Evolutionary conservation across 257 asterid species (phyloP), one percentile per base, ranked within the genome.

Genomic region (Verbena officinalis): DNA sequence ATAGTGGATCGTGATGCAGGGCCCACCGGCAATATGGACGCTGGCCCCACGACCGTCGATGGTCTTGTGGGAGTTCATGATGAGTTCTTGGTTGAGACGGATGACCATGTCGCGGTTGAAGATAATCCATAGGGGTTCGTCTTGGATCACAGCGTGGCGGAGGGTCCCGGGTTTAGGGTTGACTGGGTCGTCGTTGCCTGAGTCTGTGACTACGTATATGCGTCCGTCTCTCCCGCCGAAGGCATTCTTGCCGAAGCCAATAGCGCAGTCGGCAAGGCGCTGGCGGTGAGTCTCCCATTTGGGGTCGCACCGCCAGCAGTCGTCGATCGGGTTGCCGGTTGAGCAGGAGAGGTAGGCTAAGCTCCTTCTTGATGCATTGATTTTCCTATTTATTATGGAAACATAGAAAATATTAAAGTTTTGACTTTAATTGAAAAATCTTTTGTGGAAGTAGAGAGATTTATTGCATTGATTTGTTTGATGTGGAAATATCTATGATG

Each of bases 41-140:
- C 84, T 84, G 2, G 88, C 83, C 1, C 97, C 94, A 1, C 95
- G 82, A 6, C 97, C 97, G 42, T 90, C 97, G 59, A 90, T 83
- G 59, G 95, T 87, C 38, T 90, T 90, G 82, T 58, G 73, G 1
- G 91, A 81, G 74, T 87, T 87, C 72, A 90, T 76, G 8, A 87
- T 77, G 5, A 90, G 88, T 54, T 85, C 88, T 44, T 90, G 79
- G 14, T 67, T 81, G 2, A 90, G 84, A 7, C 74, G 83, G 33
- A 90, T 83, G 15, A 80, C 85, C 97, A 87, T 87, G 71, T 87
- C 95, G 7, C 83, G 42, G 0, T 71, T 44, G 83, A 90, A 90
- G 27, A 81, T 75, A 12, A 90, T 90, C 97, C 97, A 90, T 0
- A 90, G 75, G 0, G 94, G 95, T 59, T 85, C 95, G 27, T 63